phyloP scores from a whole-genome alignment of 176 grass and related monocot genomes.

The Hsuehochloa calcarea region DNA sequence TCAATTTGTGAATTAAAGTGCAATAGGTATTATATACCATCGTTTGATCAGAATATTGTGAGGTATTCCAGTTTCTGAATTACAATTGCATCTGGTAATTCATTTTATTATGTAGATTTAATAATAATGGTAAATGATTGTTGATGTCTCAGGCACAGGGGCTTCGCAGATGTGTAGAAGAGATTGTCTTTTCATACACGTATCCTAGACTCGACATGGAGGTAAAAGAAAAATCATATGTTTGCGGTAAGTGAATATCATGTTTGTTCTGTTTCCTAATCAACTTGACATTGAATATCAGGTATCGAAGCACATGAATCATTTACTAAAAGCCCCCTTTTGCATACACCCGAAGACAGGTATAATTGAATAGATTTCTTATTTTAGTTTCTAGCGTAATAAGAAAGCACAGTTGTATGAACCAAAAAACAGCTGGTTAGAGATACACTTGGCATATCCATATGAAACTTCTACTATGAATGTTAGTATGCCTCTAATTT shows the following conservation, averaged over 20 bases:
- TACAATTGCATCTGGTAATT: background rate
- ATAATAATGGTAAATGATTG: background rate
- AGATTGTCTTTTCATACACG: constrained; percentile 90
- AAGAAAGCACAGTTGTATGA: background rate
- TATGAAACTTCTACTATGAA: constrained; percentile 3
- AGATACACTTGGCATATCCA: background rate
- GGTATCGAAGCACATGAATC: constrained; percentile 98
- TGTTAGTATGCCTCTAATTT: background rate
- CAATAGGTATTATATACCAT: background rate
- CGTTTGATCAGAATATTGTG: background rate
- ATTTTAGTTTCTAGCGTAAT: background rate
- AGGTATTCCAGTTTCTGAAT: background rate
- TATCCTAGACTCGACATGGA: constrained; percentile 99
- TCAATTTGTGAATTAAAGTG: background rate
- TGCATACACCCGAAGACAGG: constrained; percentile 95
- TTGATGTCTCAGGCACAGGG: constrained; percentile 48
- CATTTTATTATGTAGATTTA: background rate
- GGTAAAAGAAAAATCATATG: constrained; percentile 45
- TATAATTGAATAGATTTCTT: constrained; percentile 14
- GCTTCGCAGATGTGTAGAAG: constrained; percentile 80
- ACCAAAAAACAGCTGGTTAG: background rate
- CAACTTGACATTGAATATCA: constrained; percentile 27
- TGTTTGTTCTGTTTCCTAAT: constrained; percentile 6
- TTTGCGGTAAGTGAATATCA: constrained; percentile 4
- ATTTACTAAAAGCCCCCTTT: constrained; percentile 95